These are phyloP conservation scores for Elsinoe arachidis DNA, from an alignment of 2,329 filamentous ascomycete species.

Conservation along the genomic window DNA sequence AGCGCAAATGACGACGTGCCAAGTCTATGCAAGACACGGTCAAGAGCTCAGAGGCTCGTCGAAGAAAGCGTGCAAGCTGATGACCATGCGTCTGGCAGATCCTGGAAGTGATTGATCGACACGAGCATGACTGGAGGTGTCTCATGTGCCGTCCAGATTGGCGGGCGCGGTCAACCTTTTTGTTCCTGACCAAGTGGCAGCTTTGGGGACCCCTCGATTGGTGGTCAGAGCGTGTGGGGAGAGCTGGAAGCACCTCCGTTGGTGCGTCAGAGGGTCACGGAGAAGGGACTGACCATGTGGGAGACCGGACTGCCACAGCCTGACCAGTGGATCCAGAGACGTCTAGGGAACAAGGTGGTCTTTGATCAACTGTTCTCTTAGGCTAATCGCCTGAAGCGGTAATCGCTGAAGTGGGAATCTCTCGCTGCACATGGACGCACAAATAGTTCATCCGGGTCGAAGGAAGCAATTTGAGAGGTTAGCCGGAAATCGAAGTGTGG, in stretches of 20 bases:
- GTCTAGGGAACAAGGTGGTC: not conserved
- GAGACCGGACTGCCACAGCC: not conserved
- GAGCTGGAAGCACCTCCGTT: not conserved
- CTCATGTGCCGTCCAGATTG: not conserved
- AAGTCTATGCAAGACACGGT: not conserved
- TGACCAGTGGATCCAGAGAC: not conserved
- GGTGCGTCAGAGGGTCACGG: not conserved
- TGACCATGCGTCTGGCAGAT: not conserved
- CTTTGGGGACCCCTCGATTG: not conserved
- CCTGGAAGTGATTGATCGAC: not conserved
- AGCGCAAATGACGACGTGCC: not conserved
- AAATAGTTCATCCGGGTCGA: slow-evolving; percentile 1
- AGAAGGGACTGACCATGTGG: not conserved
- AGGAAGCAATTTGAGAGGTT: slow-evolving; percentile 3
- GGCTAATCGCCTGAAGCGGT: not conserved
- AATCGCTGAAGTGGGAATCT: not conserved
- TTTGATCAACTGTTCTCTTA: not conserved
- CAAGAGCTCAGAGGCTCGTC: not conserved
- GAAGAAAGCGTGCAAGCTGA: not conserved
- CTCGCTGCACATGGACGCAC: not conserved
- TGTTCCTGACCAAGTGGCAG: not conserved
- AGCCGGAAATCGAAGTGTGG: slow-evolving; percentile 5
- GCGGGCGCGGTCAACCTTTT: not conserved
- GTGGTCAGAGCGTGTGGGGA: slow-evolving; percentile 3
- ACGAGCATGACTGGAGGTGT: not conserved